Percentiles rank a stretch among this genome's conserved stretches.
These are phyloP conservation scores for Echinochloa phyllopogon DNA, from an alignment of 176 grass and related monocot species.

Conservation along the genomic window DNA sequence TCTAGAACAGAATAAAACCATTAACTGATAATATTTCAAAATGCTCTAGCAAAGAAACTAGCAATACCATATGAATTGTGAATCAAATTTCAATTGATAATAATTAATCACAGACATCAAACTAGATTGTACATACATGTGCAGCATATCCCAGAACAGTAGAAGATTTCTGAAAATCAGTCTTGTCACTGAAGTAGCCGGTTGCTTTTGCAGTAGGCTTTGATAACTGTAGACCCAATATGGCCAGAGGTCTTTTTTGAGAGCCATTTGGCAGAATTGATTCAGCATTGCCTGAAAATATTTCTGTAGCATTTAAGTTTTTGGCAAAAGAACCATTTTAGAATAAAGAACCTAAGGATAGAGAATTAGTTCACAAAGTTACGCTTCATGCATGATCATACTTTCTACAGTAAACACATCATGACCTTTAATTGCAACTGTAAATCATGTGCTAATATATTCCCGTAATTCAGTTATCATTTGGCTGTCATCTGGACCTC, in stretches of 20 bases:
- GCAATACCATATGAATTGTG: neutral
- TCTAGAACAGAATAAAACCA: neutral
- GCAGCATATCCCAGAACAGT: slow-evolving; percentile 80
- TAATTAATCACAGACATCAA: slow-evolving; percentile 9
- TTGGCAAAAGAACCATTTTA: neutral
- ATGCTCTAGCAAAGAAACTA: slow-evolving; percentile 1
- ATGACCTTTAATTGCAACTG: neutral
- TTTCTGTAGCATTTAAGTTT: slow-evolving; percentile 31
- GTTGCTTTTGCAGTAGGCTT: slow-evolving; percentile 65
- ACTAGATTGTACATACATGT: slow-evolving; percentile 68
- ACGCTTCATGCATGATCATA: neutral
- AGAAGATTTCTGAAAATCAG: slow-evolving; percentile 69
- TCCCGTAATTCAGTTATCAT: neutral
- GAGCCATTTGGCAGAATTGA: slow-evolving; percentile 45
- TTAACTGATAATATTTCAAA: neutral
- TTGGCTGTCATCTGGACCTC: neutral
- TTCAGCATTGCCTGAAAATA: slow-evolving; percentile 62
- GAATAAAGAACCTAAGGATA: neutral
- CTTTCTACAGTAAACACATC: neutral
- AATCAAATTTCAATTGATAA: slow-evolving; percentile 8
- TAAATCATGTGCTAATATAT: neutral
- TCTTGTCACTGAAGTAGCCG: slow-evolving; percentile 82
- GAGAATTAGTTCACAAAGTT: neutral
- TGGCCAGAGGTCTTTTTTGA: slow-evolving; percentile 57
- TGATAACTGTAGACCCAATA: slow-evolving; percentile 73